phyloP scores from a whole-genome alignment of 2,329 filamentous ascomycete species.

The Pleochaeta shiraiana region DNA sequence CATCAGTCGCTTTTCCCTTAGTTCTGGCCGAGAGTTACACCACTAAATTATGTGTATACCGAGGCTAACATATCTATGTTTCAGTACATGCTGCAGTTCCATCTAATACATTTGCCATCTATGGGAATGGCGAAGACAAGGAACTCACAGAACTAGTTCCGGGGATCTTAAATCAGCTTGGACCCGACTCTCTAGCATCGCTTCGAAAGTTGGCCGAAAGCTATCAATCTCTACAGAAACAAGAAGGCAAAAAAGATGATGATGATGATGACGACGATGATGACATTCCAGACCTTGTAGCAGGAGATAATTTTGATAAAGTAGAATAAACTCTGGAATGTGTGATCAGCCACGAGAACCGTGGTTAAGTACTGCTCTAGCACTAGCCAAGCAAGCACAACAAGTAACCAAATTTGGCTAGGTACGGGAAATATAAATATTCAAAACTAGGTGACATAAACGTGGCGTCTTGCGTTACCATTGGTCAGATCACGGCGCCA shows the following conservation, averaged over 20 bases:
- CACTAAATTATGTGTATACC: not conserved
- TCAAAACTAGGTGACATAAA: not conserved
- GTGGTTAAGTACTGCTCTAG: not conserved
- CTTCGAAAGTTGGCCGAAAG: conserved; percentile 97
- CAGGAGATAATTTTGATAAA: conserved; percentile 94
- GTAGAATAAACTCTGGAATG: conserved; percentile 21
- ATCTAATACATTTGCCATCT: conserved; percentile 99
- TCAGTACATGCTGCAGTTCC: conserved; percentile 91
- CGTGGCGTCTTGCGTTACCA: not conserved
- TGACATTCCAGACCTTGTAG: conserved; percentile 92
- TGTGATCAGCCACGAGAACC: not conserved
- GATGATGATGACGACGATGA: conserved; percentile 48
- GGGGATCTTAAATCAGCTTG: conserved; percentile 98
- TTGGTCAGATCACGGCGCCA: not conserved
- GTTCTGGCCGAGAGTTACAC: too few relatives aligned
- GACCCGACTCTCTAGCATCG: conserved; percentile 90
- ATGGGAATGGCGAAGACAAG: conserved; percentile 97
- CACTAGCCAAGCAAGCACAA: not conserved
- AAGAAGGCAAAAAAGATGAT: conserved; percentile 54
- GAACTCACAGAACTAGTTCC: conserved; percentile 98
- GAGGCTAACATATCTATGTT: conserved; percentile 4
- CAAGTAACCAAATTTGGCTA: not conserved
- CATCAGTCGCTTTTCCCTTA: not conserved
- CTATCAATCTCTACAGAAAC: conserved; percentile 99
- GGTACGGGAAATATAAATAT: not conserved